Base-by-base conservation (phyloP, 371 early-diverging fungal genomes). In the Chytridium lagenaria region DNA sequence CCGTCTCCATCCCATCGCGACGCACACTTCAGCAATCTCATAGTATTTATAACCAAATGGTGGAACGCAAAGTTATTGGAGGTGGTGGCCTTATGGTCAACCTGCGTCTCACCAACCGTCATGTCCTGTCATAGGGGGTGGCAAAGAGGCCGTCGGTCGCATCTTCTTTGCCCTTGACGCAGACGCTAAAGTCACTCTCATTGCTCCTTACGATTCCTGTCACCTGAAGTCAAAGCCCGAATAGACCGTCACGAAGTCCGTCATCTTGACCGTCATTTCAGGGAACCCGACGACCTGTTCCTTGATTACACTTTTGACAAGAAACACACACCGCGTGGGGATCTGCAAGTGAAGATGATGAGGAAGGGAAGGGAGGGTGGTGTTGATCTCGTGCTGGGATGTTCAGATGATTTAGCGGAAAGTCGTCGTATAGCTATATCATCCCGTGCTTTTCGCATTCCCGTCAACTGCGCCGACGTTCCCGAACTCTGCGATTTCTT, bases 381-480 rank as follows among this genome's bases (percentile, higher is more conserved):
- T 22, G 55, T 52, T 34, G 72, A 80, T 59, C 90, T 94, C 92
- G 94, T 94, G 23, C 82, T 95, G 69, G 89, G 92, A 0, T 94
- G 94, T 7, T 84, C 93, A 26, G 91, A 93, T 74, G 92, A 93
- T 75, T 90, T 86, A 52, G 86, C 86, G 1, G 91, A 90, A 77
- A 91, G 92, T 1, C 52, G 84, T 1, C 85, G 88, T 22, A 93
- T 95, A 57, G 93, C 91, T 37, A 72, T 84, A 16, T 77, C 89
- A 26, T 90, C 93, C 74, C 84, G 90, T 37, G 78, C 77, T 31
- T 85, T 80, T 39, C 84, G 90, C 36, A 94, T 95, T 51, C 95
- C 95, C 7, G 94, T 95, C 55, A 96, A 96, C 73, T 94, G 94
- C 23, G 96, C 96, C 0, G 97, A 96, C 73, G 91, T 94, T 26